phyloP scores from a whole-genome alignment of 2,329 filamentous ascomycete genomes.

The Pseudocercospora fijiensis region DNA sequence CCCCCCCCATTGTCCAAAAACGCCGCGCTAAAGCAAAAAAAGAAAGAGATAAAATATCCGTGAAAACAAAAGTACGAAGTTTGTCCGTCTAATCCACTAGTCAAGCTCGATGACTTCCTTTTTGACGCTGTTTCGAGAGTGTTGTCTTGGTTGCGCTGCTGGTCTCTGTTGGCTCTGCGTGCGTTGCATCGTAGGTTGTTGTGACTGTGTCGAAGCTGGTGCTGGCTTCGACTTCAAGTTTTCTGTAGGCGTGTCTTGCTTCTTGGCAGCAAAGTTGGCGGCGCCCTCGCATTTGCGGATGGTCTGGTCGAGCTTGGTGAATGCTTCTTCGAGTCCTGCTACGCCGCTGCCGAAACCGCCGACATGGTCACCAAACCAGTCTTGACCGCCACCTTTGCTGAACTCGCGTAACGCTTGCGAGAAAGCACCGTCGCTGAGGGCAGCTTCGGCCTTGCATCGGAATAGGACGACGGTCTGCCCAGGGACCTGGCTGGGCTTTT shows the following conservation, averaged over 20 bases:
- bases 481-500: slow-evolving; percentile 15
- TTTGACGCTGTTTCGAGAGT: slow-evolving; percentile 17
- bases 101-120: slow-evolving; percentile 35
- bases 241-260: slow-evolving; percentile 6
- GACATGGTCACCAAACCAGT: slow-evolving; percentile 9
- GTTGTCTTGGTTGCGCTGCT: slow-evolving; percentile 8
- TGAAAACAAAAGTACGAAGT: neutral
- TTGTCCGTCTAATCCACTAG: slow-evolving; percentile 19
- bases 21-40: slow-evolving; percentile 9
- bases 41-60: neutral
- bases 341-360: slow-evolving; percentile 10
- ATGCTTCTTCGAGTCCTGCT: slow-evolving; percentile 26
- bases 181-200: slow-evolving; percentile 10
- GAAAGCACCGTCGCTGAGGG: neutral
- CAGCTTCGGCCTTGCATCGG: slow-evolving; percentile 2
- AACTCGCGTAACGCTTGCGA: slow-evolving; percentile 7
- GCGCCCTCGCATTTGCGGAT: slow-evolving; percentile 35
- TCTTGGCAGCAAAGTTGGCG: slow-evolving; percentile 4
- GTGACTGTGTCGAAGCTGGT: neutral
- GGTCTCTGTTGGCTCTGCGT: slow-evolving; percentile 3
- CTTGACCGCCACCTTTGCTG: slow-evolving; percentile 8
- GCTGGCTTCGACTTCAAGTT: slow-evolving; percentile 9
- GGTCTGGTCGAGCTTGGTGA: slow-evolving; percentile 41
- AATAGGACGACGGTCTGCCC: slow-evolving; percentile 31
- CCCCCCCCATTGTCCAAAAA: slow-evolving; percentile 1